These are phyloP conservation scores for Xylariaceae sp. DNA, from an alignment of 2,329 filamentous ascomycete genomes.

Conservation along the genomic window DNA sequence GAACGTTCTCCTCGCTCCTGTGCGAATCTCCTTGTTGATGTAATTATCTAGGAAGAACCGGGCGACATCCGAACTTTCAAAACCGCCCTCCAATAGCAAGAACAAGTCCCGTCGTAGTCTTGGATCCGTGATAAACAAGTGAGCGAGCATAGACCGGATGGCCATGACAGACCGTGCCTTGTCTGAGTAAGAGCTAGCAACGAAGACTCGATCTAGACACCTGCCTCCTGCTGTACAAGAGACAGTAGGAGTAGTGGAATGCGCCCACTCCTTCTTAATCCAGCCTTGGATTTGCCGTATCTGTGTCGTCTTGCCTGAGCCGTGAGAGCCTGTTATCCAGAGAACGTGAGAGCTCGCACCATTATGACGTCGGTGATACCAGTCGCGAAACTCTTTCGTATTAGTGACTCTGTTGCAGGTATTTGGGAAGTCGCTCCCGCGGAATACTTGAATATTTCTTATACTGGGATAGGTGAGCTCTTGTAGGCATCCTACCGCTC, in stretches of 20 bases:
- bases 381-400: conserved; percentile 11
- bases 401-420: conserved; percentile 11
- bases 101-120: conserved; percentile 8
- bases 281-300: conserved; percentile 6
- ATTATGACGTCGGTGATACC: conserved; percentile 14
- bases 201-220: not conserved
- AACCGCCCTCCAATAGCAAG: not conserved
- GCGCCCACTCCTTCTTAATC: conserved; percentile 12
- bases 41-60: conserved; percentile 14
- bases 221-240: conserved; percentile 8
- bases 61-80: conserved; percentile 6
- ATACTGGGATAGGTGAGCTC: not conserved
- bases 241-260: conserved; percentile 9
- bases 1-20: conserved; percentile 12
- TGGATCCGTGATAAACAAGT: conserved; percentile 11
- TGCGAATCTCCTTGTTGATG: conserved; percentile 1
- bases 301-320: conserved; percentile 16
- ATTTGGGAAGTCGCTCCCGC: not conserved
- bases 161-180: conserved; percentile 4
- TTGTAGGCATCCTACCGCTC: conserved; percentile 11
- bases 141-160: conserved; percentile 12
- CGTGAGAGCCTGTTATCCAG: conserved; percentile 12
- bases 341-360: conserved; percentile 10
- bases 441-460: not conserved
- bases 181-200: conserved; percentile 2